Conservation (phyloP, 176 grass and related monocot genomes). For the Musa troglodytarum region DNA sequence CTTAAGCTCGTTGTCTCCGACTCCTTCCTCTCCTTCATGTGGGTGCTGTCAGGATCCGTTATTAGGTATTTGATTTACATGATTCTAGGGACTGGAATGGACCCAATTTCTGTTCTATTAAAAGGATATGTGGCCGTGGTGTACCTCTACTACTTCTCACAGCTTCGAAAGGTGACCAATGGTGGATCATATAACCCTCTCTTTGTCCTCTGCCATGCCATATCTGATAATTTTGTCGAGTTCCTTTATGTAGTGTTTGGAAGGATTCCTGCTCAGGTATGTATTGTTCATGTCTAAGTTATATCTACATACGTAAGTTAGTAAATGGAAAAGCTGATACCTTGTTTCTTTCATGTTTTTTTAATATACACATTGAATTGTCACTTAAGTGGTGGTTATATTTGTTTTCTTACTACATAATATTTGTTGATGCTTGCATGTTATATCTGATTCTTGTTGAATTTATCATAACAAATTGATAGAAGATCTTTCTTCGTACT, state of each 20-base stretch:
- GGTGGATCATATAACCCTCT: conserved; percentile 25
- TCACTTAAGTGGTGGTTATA: no score
- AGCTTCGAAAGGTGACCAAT: conserved; percentile 6
- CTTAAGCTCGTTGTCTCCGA: conserved; percentile 5
- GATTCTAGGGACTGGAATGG: conserved; percentile 13
- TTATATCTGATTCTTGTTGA: no score
- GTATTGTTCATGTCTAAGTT: neutral
- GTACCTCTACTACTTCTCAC: conserved; percentile 14
- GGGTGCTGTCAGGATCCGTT: conserved; percentile 15
- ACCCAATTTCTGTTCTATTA: neutral
- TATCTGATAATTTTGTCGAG: conserved; percentile 13
- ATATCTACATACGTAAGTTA: neutral
- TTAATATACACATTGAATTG: neutral
- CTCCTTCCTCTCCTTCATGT: conserved; percentile 15
- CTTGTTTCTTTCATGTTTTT: neutral
- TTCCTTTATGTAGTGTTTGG: conserved; percentile 13
- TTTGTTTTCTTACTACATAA: no score
- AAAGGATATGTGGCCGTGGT: conserved; percentile 10
- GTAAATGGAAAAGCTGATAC: neutral
- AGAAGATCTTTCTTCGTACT: no score
- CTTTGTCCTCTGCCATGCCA: conserved; percentile 16
- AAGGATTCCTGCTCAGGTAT: conserved; percentile 23
- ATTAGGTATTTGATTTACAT: neutral
- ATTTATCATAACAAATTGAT: no score
- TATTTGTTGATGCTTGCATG: no score